phyloP scores from a whole-genome alignment of 257 asterid species.

The Nicotiana tabacum region DNA sequence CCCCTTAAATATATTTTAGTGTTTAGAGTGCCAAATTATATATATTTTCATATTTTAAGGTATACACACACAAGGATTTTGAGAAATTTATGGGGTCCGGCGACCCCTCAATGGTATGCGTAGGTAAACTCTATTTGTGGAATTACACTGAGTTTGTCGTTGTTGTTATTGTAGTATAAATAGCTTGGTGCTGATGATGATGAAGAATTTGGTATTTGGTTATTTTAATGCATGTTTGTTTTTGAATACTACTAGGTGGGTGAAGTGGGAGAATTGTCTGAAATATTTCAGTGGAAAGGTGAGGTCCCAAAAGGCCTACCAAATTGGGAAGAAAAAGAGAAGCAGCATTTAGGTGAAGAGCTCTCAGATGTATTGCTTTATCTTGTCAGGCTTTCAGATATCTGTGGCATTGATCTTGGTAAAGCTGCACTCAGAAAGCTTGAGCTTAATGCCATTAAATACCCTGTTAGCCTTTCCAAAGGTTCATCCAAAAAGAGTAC shows the following conservation, averaged over 20 bases:
- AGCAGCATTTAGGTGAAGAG: conserved; percentile 54
- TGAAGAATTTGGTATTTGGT: not conserved
- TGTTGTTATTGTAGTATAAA: too few relatives aligned
- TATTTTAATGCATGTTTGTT: not conserved
- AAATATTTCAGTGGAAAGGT: conserved; percentile 70
- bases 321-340: conserved; percentile 57
- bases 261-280: conserved; percentile 67
- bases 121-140: too few relatives aligned
- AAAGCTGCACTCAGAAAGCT: conserved; percentile 57
- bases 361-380: conserved; percentile 62
- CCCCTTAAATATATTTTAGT: too few relatives aligned
- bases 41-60: too few relatives aligned
- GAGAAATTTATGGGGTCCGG: too few relatives aligned
- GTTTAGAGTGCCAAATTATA: too few relatives aligned
- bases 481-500: conserved; percentile 34
- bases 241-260: conserved; percentile 48
- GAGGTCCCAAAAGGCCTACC: conserved; percentile 58
- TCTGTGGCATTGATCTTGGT: conserved; percentile 57
- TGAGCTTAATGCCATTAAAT: conserved; percentile 49
- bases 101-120: too few relatives aligned
- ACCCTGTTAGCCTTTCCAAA: conserved; percentile 40
- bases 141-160: too few relatives aligned
- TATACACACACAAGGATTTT: too few relatives aligned
- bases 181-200: not conserved
- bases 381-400: conserved; percentile 49